Evolutionary conservation across 148 eudicot genomes (phyloP).

Genomic region (Camellia lanceoleosa): DNA sequence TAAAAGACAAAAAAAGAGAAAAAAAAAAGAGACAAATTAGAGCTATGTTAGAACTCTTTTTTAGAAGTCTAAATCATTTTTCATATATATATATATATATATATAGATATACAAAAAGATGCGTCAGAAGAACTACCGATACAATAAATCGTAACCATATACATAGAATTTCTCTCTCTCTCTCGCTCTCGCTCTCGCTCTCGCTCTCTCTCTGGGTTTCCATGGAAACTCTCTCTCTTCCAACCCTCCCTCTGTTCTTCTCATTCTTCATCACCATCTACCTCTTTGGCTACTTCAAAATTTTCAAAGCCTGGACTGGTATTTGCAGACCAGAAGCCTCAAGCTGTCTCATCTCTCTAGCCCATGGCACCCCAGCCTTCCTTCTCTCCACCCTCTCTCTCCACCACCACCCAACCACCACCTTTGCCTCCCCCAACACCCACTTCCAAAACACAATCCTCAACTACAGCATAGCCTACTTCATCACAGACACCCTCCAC

Average conservation of each 20-base stretch:
- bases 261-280: slow-evolving; percentile 42
- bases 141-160: too few relatives aligned
- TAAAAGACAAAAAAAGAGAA: too few relatives aligned
- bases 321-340: slow-evolving; percentile 54
- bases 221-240: slow-evolving; percentile 26
- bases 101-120: too few relatives aligned
- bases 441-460: slow-evolving; percentile 55
- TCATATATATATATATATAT: too few relatives aligned
- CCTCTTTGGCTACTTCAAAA: slow-evolving; percentile 34
- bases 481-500: slow-evolving; percentile 61
- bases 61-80: too few relatives aligned
- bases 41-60: too few relatives aligned
- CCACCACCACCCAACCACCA: slow-evolving; percentile 18
- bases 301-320: slow-evolving; percentile 53
- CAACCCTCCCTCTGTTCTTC: slow-evolving; percentile 41
- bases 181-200: too few relatives aligned
- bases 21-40: too few relatives aligned
- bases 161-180: background rate
- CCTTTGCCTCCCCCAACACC: slow-evolving; percentile 52
- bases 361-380: slow-evolving; percentile 78
- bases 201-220: background rate
- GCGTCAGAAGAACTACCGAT: too few relatives aligned
- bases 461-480: slow-evolving; percentile 72
- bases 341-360: slow-evolving; percentile 68
- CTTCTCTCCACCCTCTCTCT: slow-evolving; percentile 36